Percentiles rank a stretch among this genome's conserved stretches.
These are phyloP conservation scores for Scleromitrula shiraiana DNA, from an alignment of 2,329 filamentous ascomycete genomes.

Conservation along the genomic window DNA sequence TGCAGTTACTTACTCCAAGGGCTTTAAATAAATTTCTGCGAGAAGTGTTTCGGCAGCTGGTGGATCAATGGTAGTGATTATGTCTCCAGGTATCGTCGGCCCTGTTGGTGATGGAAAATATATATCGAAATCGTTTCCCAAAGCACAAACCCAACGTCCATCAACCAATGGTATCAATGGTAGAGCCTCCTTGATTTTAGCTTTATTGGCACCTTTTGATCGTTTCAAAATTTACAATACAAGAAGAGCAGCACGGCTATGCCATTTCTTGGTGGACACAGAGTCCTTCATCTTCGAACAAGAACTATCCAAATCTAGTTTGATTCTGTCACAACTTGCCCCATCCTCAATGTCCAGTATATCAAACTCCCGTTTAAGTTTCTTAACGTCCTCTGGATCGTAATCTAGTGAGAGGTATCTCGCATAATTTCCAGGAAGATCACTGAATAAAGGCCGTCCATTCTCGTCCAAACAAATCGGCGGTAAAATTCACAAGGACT, in stretches of 20 bases:
- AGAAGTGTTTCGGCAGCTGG: not conserved
- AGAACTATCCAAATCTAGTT: slow-evolving; percentile 9
- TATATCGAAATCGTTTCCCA: not conserved
- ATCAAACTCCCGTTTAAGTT: not conserved
- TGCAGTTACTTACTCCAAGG: slow-evolving; percentile 4
- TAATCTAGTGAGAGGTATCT: not conserved
- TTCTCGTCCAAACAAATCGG: not conserved
- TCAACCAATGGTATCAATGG: not conserved
- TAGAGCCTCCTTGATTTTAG: not conserved
- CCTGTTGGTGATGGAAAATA: not conserved
- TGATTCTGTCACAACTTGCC: slow-evolving; percentile 11
- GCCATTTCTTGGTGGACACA: slow-evolving; percentile 5
- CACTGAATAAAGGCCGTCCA: not conserved
- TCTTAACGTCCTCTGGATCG: not conserved
- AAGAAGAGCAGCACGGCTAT: slow-evolving; percentile 10
- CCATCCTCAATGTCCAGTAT: slow-evolving; percentile 10
- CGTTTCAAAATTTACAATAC: slow-evolving; percentile 7
- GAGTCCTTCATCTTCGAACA: not conserved
- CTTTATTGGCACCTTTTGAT: slow-evolving; percentile 5
- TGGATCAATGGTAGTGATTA: not conserved
- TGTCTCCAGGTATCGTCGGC: not conserved
- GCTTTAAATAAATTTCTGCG: slow-evolving; percentile 9
- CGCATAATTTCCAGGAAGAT: not conserved
- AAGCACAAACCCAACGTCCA: not conserved
- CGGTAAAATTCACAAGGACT: not conserved